Evolutionary conservation across 163 green algal genomes (phyloP).

Genomic region (Prototheca cutis): DNA sequence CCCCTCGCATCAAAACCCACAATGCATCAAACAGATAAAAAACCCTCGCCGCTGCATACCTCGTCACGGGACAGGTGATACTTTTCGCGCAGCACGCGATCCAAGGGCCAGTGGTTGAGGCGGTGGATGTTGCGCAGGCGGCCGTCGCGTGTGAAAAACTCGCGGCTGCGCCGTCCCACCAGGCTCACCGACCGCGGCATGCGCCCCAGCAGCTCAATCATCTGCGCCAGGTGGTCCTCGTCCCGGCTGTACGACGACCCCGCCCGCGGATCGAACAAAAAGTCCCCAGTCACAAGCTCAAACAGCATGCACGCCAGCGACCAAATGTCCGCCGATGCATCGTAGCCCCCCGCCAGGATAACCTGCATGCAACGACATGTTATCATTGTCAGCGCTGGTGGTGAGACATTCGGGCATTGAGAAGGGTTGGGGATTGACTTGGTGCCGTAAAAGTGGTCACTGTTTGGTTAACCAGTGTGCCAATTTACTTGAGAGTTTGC

Average conservation of each 20-base stretch:
- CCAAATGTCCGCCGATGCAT: slow-evolving; percentile 92
- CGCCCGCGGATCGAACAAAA: slow-evolving; percentile 91
- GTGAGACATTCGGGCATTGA: no score
- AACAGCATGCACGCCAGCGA: slow-evolving; percentile 92
- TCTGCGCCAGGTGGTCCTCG: slow-evolving; percentile 92
- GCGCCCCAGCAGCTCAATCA: slow-evolving; percentile 90
- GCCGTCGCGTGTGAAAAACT: slow-evolving; percentile 89
- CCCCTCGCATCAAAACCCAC: background rate
- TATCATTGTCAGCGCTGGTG: background rate
- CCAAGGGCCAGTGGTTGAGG: slow-evolving; percentile 88
- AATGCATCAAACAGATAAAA: no score
- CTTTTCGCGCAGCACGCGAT: slow-evolving; percentile 85
- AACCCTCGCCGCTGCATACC: slow-evolving; percentile 29
- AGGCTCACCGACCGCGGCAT: slow-evolving; percentile 67
- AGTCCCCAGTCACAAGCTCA: slow-evolving; percentile 94
- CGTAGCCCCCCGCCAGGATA: slow-evolving; percentile 70
- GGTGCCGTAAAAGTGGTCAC: no score
- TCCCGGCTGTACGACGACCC: slow-evolving; percentile 65
- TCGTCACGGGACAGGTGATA: slow-evolving; percentile 79
- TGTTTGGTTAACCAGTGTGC: no score
- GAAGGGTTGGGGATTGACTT: no score
- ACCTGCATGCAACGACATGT: slow-evolving; percentile 31
- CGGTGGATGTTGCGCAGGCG: slow-evolving; percentile 91
- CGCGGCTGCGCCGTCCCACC: slow-evolving; percentile 62
- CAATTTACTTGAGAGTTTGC: no score